Percentiles rank a stretch among this genome's conserved stretches.
These are phyloP conservation scores for Tulasnella sp. DNA, from an alignment of 768 basidiomycete species.

Conservation along the genomic window DNA sequence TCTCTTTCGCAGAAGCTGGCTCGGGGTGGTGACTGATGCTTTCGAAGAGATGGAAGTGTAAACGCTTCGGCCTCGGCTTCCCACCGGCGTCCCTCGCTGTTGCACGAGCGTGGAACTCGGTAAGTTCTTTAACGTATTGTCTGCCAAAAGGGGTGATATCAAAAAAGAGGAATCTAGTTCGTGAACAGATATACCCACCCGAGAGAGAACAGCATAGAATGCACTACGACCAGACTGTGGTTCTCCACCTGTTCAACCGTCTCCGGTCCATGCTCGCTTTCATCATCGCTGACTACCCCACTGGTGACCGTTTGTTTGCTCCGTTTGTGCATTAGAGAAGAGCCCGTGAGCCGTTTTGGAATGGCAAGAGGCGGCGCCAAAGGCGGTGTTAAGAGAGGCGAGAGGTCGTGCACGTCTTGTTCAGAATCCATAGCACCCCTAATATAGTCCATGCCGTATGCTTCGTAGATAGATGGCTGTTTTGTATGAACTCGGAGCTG, in stretches of 20 bases:
- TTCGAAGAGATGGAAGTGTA: conserved; percentile 27
- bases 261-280: conserved; percentile 13
- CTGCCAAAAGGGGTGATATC: conserved; percentile 14
- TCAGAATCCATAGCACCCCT: conserved; percentile 11
- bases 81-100: conserved; percentile 13
- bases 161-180: conserved; percentile 10
- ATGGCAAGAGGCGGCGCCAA: background rate
- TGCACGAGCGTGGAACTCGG: conserved; percentile 20
- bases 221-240: conserved; percentile 22
- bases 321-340: conserved; percentile 2
- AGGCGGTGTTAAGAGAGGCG: background rate
- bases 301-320: too few species aligned
- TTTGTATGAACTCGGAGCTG: conserved; percentile 19
- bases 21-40: background rate
- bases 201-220: conserved; percentile 23
- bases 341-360: conserved; percentile 3
- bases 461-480: conserved; percentile 19
- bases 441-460: conserved; percentile 17
- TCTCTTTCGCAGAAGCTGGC: too few species aligned
- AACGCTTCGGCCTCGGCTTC: conserved; percentile 10
- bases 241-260: background rate
- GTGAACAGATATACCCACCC: conserved; percentile 12
- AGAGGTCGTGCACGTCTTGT: background rate
- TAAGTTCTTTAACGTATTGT: conserved; percentile 22
- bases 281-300: too few species aligned